phyloP scores from a whole-genome alignment of 2,329 filamentous ascomycete species.

The Sordariomycetes sp. region DNA sequence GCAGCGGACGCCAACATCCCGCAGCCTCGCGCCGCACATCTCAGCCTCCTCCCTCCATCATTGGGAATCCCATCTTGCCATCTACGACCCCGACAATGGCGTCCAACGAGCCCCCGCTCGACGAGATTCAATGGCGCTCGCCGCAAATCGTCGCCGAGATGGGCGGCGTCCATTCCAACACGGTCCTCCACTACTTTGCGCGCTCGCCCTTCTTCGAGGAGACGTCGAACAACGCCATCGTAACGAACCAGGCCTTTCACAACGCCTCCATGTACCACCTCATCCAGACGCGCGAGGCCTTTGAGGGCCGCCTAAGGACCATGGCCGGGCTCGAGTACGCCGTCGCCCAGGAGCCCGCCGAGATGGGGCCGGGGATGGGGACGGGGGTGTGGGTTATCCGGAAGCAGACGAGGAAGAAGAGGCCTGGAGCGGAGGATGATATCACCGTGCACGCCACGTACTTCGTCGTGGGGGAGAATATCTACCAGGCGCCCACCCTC shows the following conservation, averaged over 20 bases:
- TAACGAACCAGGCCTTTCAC: slow-evolving; percentile 48
- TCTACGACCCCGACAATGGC: slow-evolving; percentile 18
- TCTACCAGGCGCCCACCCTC: slow-evolving; percentile 52
- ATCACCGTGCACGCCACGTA: slow-evolving; percentile 46
- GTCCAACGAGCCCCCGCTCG: slow-evolving; percentile 38
- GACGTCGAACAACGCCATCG: slow-evolving; percentile 53
- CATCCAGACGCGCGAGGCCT: slow-evolving; percentile 47
- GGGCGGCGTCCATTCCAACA: slow-evolving; percentile 50
- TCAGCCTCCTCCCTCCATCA: background rate
- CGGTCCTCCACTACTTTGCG: slow-evolving; percentile 54
- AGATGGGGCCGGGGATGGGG: slow-evolving; percentile 49
- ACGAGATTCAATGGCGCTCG: slow-evolving; percentile 55
- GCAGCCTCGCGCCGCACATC: background rate
- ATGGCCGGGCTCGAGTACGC: slow-evolving; percentile 57
- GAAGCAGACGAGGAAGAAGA: slow-evolving; percentile 51
- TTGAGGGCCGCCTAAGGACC: slow-evolving; percentile 46
- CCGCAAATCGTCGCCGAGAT: slow-evolving; percentile 33
- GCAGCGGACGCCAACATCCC: too few species aligned
- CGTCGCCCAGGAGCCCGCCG: slow-evolving; percentile 50
- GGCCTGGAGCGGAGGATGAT: slow-evolving; percentile 40
- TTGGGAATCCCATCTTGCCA: background rate
- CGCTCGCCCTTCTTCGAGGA: slow-evolving; percentile 55
- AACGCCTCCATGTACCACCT: slow-evolving; percentile 44
- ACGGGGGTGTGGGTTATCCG: slow-evolving; percentile 58
- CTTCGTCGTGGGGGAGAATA: slow-evolving; percentile 51